phyloP scores from a whole-genome alignment of 305 asterid genomes.

The Ilex paraguariensis region DNA sequence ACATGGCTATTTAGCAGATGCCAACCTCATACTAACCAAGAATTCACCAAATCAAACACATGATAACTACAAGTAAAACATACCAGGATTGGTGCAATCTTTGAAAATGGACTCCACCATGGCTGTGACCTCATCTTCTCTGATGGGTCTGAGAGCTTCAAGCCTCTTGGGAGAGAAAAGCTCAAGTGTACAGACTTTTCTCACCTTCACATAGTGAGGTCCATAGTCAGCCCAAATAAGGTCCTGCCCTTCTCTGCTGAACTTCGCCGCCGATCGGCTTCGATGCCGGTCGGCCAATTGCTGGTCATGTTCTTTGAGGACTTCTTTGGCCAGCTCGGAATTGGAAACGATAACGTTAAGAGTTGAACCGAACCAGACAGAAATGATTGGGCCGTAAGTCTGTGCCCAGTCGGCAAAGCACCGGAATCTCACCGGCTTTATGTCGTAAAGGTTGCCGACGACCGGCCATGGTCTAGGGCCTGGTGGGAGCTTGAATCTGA shows the following conservation, averaged over 20 bases:
- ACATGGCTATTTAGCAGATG: too few species aligned
- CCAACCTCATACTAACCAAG: too few species aligned
- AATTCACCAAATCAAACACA: too few species aligned
- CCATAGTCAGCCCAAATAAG: conserved; percentile 70
- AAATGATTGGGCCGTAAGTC: conserved; percentile 54
- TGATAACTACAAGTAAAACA: neutral
- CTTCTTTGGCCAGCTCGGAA: conserved; percentile 47
- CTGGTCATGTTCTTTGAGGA: conserved; percentile 52
- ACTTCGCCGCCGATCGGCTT: conserved; percentile 33
- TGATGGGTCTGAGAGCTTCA: conserved; percentile 50
- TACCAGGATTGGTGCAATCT: conserved; percentile 36
- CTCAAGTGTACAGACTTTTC: conserved; percentile 58
- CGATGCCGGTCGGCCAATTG: conserved; percentile 49
- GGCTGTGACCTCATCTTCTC: conserved; percentile 61
- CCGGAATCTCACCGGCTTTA: conserved; percentile 49
- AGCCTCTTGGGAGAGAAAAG: conserved; percentile 52
- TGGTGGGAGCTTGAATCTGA: conserved; percentile 49
- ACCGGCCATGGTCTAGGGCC: conserved; percentile 55
- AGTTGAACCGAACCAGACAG: conserved; percentile 48
- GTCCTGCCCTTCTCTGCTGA: conserved; percentile 55
- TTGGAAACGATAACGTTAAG: conserved; percentile 42
- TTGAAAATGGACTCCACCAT: conserved; percentile 51
- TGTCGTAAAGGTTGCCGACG: conserved; percentile 48
- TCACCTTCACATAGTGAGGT: conserved; percentile 58
- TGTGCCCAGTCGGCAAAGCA: conserved; percentile 58